phyloP scores from a whole-genome alignment of 2,329 filamentous ascomycete genomes.

The Chaetomium olivaceum region DNA sequence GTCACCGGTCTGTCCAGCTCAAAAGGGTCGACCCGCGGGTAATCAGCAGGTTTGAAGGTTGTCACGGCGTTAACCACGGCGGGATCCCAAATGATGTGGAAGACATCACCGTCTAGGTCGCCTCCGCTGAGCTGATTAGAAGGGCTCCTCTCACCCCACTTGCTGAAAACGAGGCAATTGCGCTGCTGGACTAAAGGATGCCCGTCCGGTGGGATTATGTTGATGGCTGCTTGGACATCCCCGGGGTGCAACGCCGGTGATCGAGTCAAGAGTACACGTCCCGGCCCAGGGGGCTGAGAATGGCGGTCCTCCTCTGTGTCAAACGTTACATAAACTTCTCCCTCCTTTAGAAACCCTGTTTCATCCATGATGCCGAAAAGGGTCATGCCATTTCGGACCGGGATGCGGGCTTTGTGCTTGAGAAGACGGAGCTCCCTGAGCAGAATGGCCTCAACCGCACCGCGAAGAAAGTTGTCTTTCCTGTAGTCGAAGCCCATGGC shows the following conservation, averaged over 20 bases:
- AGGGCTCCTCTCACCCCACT: slow-evolving; percentile 68
- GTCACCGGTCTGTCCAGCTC: slow-evolving; percentile 63
- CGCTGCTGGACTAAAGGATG: slow-evolving; percentile 63
- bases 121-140: slow-evolving; percentile 77
- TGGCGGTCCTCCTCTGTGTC: slow-evolving; percentile 27
- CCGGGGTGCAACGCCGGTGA: slow-evolving; percentile 80
- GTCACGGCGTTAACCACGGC: slow-evolving; percentile 42
- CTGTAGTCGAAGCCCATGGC: slow-evolving; percentile 64
- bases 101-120: slow-evolving; percentile 81
- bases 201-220: slow-evolving; percentile 58
- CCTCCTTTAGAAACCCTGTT: slow-evolving; percentile 65
- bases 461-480: slow-evolving; percentile 68
- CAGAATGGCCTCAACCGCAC: slow-evolving; percentile 68
- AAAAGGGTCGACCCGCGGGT: slow-evolving; percentile 57
- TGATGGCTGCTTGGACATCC: slow-evolving; percentile 68
- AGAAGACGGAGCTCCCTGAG: slow-evolving; percentile 70
- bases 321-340: slow-evolving; percentile 65
- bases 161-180: slow-evolving; percentile 80
- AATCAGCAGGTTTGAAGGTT: slow-evolving; percentile 65
- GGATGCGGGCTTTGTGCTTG: slow-evolving; percentile 78
- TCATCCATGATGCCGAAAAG: slow-evolving; percentile 85
- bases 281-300: slow-evolving; percentile 34
- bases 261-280: slow-evolving; percentile 66
- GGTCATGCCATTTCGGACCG: slow-evolving; percentile 68
- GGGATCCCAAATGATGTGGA: slow-evolving; percentile 74